Conservation (phyloP, 331 rosid species). For the Arachis monticola region DNA sequence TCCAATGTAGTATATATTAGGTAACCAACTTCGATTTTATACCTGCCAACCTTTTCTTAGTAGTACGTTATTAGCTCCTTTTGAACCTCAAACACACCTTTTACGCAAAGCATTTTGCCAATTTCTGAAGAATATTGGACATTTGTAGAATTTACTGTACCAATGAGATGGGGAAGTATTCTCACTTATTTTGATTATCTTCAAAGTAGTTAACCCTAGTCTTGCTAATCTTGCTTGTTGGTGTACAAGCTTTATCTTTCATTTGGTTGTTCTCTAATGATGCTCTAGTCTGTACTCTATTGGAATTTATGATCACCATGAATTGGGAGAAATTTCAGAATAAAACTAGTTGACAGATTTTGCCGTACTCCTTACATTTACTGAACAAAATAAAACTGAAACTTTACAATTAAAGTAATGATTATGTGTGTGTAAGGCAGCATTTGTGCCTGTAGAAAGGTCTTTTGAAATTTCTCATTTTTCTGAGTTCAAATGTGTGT, state of each 20-base stretch:
- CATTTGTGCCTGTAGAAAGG: neutral
- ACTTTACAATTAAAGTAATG: neutral
- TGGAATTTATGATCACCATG: neutral
- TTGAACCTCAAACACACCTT: neutral
- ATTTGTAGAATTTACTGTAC: neutral
- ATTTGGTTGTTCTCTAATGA: neutral
- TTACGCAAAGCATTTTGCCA: neutral
- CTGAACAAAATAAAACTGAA: neutral
- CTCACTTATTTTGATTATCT: neutral
- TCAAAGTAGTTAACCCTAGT: neutral
- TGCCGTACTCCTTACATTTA: neutral
- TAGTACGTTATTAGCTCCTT: slow-evolving; percentile 11
- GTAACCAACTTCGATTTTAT: neutral
- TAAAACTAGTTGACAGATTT: neutral
- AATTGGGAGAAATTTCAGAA: slow-evolving; percentile 1
- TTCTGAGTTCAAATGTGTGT: slow-evolving; percentile 8
- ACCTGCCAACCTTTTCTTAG: neutral
- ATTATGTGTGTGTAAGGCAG: neutral
- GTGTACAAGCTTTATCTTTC: slow-evolving; percentile 3
- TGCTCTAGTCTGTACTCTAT: neutral
- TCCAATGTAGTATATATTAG: neutral
- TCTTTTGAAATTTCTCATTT: neutral
- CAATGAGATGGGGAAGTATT: slow-evolving; percentile 7
- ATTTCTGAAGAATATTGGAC: neutral
- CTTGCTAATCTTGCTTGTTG: slow-evolving; percentile 25